Evolutionary conservation across 306 rosid genomes (phyloP).

Genomic region (Quercus agrifolia): DNA sequence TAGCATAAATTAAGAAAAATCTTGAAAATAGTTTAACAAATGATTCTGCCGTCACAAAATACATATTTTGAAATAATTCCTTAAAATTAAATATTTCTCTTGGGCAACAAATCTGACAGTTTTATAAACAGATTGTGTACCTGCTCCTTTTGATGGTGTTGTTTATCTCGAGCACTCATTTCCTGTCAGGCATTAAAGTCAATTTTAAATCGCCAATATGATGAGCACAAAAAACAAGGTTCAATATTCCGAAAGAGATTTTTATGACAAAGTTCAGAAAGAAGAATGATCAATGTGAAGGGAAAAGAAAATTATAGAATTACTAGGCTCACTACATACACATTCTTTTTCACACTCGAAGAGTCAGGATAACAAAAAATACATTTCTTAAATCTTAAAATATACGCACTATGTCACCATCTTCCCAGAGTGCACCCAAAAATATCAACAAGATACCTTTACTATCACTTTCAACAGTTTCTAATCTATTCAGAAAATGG

Average conservation of each 20-base stretch:
- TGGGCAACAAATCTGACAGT: neutral
- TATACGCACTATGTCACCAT: neutral
- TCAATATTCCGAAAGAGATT: neutral
- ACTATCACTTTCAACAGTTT: neutral
- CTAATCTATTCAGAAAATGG: neutral
- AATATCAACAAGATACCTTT: neutral
- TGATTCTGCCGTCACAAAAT: neutral
- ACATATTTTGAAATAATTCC: neutral
- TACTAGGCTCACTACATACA: too few species aligned
- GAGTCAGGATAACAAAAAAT: too few species aligned
- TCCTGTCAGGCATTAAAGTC: constrained; percentile 53
- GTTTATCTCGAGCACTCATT: constrained; percentile 39
- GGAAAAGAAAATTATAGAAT: too few species aligned
- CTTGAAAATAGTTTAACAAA: neutral
- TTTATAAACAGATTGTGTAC: constrained; percentile 21
- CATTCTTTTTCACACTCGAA: too few species aligned
- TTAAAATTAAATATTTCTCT: neutral
- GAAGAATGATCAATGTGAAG: neutral
- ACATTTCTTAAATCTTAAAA: neutral
- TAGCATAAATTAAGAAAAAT: neutral
- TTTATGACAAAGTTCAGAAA: neutral
- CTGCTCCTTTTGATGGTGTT: constrained; percentile 44
- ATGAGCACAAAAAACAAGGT: neutral
- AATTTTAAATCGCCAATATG: constrained; percentile 43
- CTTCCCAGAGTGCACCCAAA: neutral